Conservation (phyloP, 306 rosid species). For the Crataegus laevigata region DNA sequence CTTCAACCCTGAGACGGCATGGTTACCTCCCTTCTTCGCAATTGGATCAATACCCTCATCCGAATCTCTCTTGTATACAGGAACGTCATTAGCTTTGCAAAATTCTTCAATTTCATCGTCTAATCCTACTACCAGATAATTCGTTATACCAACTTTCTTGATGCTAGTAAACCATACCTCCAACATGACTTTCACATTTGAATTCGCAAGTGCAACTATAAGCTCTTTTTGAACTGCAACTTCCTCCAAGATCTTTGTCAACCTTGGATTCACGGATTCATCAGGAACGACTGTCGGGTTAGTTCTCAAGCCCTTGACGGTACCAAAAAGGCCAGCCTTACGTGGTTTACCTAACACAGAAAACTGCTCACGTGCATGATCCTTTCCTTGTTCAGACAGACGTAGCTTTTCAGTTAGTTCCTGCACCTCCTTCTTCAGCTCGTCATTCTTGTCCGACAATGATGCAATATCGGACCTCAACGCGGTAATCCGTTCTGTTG, state of each 20-base stretch:
- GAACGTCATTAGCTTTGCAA: conserved; percentile 65
- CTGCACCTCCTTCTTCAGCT: conserved; percentile 44
- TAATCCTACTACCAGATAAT: conserved; percentile 71
- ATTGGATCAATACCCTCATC: conserved; percentile 55
- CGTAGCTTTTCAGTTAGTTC: conserved; percentile 47
- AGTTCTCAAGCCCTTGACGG: conserved; percentile 76
- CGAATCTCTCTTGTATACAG: conserved; percentile 74
- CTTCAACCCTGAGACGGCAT: conserved; percentile 78
- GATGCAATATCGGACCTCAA: conserved; percentile 46
- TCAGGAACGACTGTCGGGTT: conserved; percentile 67
- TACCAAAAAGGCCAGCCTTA: conserved; percentile 78
- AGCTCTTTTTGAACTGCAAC: conserved; percentile 64
- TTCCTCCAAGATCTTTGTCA: conserved; percentile 57
- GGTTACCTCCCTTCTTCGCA: conserved; percentile 58
- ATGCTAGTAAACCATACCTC: conserved; percentile 62
- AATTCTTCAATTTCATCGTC: conserved; percentile 54
- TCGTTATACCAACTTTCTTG: conserved; percentile 66
- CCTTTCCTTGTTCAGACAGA: conserved; percentile 57
- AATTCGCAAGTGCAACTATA: conserved; percentile 64
- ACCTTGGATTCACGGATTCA: conserved; percentile 69
- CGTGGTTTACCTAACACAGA: conserved; percentile 53
- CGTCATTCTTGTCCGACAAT: conserved; percentile 39
- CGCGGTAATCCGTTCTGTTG: conserved; percentile 34
- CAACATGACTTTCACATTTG: conserved; percentile 68
- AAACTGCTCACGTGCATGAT: conserved; percentile 59